Evolutionary conservation across 2,329 filamentous ascomycete species (phyloP).

Genomic region (Hypoxylon sp.): DNA sequence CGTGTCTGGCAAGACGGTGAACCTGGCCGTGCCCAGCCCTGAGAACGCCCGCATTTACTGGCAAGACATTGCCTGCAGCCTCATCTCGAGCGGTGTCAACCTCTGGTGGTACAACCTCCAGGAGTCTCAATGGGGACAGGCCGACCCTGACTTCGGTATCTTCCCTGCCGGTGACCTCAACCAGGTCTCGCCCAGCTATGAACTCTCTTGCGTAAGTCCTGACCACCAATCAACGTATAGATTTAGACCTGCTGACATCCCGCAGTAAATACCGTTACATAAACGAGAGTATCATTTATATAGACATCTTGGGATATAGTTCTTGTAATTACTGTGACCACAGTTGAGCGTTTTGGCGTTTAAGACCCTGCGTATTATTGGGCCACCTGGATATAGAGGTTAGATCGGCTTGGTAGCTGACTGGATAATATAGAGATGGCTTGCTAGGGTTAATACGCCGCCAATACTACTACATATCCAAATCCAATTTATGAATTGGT

Average conservation of each 20-base stretch:
- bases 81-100: constrained; percentile 52
- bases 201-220: constrained; percentile 53
- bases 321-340: constrained; percentile 22
- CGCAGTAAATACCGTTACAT: constrained; percentile 27
- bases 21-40: constrained; percentile 62
- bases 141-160: constrained; percentile 57
- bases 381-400: constrained; percentile 29
- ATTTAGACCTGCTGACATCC: constrained; percentile 6
- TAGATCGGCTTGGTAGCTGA: constrained; percentile 23
- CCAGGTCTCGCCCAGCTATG: constrained; percentile 49
- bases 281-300: constrained; percentile 12
- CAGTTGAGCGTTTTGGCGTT: constrained; percentile 26
- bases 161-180: constrained; percentile 55
- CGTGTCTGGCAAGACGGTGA: constrained; percentile 61
- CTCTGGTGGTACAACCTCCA: constrained; percentile 58
- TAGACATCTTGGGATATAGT: constrained; percentile 35
- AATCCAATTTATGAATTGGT: background rate
- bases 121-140: constrained; percentile 55
- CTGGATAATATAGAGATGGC: constrained; percentile 6
- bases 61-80: constrained; percentile 54
- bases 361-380: constrained; percentile 21
- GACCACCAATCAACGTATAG: background rate
- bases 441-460: constrained; percentile 17
- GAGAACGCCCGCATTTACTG: constrained; percentile 62
- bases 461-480: constrained; percentile 5